Conservation (phyloP, 2,329 filamentous ascomycete genomes). For the Teratosphaeria zuluensis region DNA sequence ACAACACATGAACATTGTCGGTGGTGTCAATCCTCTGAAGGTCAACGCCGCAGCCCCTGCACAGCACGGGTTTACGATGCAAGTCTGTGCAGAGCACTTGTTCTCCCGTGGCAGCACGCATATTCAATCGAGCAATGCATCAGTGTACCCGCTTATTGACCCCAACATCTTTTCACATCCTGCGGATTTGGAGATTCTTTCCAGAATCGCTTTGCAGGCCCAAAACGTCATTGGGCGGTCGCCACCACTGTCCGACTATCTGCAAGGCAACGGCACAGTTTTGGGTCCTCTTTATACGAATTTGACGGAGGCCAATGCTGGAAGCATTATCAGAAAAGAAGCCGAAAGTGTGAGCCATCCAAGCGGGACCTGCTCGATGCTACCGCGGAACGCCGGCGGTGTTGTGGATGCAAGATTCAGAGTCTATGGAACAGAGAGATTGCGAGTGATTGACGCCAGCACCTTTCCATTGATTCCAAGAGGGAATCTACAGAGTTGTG, state of each 20-base stretch:
- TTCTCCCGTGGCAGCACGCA: slow-evolving; percentile 37
- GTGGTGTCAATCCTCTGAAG: slow-evolving; percentile 15
- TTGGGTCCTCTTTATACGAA: slow-evolving; percentile 30
- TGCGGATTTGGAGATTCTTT: slow-evolving; percentile 33
- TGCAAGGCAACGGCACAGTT: slow-evolving; percentile 27
- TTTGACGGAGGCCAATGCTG: slow-evolving; percentile 20
- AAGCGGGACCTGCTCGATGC: slow-evolving; percentile 19
- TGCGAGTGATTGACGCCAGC: slow-evolving; percentile 21
- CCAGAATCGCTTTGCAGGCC: slow-evolving; percentile 9
- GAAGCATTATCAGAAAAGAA: slow-evolving; percentile 14
- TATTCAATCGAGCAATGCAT: slow-evolving; percentile 12
- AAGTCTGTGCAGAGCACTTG: slow-evolving; percentile 43
- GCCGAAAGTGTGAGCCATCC: slow-evolving; percentile 27
- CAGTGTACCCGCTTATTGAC: slow-evolving; percentile 14
- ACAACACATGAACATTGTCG: slow-evolving; percentile 10
- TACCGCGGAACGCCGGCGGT: slow-evolving; percentile 10
- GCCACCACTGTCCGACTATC: slow-evolving; percentile 14
- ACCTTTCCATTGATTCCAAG: slow-evolving; percentile 17
- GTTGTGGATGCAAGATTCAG: slow-evolving; percentile 17
- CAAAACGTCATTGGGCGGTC: slow-evolving; percentile 7
- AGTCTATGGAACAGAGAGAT: slow-evolving; percentile 15
- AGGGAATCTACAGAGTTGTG: slow-evolving; percentile 20
- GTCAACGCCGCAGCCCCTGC: slow-evolving; percentile 14
- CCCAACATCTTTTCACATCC: slow-evolving; percentile 31
- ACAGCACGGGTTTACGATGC: slow-evolving; percentile 35